Conservation (phyloP, 352 stramenopile species). For the Poterioochromonas sp. region DNA sequence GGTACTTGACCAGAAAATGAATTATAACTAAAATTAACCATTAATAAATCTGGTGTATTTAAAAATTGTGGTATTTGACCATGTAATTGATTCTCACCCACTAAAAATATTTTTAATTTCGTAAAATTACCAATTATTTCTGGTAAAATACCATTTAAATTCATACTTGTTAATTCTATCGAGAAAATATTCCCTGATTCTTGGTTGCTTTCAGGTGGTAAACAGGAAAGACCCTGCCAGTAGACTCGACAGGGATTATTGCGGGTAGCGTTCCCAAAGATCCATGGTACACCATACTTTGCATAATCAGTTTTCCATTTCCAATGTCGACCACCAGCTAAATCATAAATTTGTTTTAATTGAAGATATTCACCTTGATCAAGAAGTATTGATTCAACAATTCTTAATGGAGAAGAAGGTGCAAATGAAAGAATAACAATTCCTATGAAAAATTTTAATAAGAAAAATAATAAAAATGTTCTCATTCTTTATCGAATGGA, state of each 20-base stretch:
- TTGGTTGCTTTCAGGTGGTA: not conserved
- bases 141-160: conserved; percentile 9
- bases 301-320: not conserved
- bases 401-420: too few relatives aligned
- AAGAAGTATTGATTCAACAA: too few relatives aligned
- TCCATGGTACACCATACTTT: not conserved
- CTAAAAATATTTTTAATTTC: not conserved
- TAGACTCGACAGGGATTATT: not conserved
- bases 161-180: too few relatives aligned
- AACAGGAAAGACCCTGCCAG: conserved; percentile 4
- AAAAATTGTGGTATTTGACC: not conserved
- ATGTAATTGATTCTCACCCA: not conserved
- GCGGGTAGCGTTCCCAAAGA: not conserved
- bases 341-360: not conserved
- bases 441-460: too few relatives aligned
- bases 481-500: too few relatives aligned
- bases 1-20: not conserved
- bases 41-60: too few relatives aligned
- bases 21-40: conserved; percentile 10
- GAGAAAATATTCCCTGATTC: too few relatives aligned
- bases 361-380: not conserved
- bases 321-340: not conserved
- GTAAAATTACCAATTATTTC: not conserved
- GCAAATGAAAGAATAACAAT: too few relatives aligned
- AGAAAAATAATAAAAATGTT: too few relatives aligned